Evolutionary conservation across 345 rosid species (phyloP), one percentile per base, ranked within the genome.

Genomic region (Xanthoceras sorbifolium): DNA sequence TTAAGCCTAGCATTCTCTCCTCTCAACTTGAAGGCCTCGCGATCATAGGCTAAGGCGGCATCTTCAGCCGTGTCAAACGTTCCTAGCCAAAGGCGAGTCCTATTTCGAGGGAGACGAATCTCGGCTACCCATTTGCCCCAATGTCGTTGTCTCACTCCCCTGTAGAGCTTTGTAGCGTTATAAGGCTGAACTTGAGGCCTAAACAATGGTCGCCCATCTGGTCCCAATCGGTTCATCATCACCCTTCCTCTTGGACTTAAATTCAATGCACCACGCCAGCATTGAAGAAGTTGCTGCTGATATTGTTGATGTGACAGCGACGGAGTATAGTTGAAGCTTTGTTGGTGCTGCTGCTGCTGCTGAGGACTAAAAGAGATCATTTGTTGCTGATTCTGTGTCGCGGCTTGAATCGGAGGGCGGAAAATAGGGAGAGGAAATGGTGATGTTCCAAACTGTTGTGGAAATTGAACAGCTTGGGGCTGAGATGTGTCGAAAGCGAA

Each of bases 121-220:
- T 94, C 98, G 0, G 98, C 97, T 11, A 93, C 97, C 97, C 98
- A 94, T 89, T 94, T 94, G 26, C 98, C 97, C 97, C 97, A 94
- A 79, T 94, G 97, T 73, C 97, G 87, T 78, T 94, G 98, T 82
- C 97, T 89, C 55, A 94, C 97, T 69, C 97, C 98, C 71, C 97
- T 87, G 67, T 94, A 94, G 32, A 94, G 92, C 84, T 90, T 94
- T 2, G 97, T 93, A 9, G 95, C 73, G 73, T 88, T 86, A 28
- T 88, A 76, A 12, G 98, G 98, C 85, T 90, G 97, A 14, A 88
- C 50, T 0, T 86, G 86, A 5, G 91, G 90, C 77, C 90, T 80
- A 55, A 81, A 77, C 60, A 85, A 62, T 62, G 90, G 90, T 80
- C 89, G 65, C 57, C 87, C 85, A 2, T 91, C 97, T 17, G 87